phyloP scores from a whole-genome alignment of 768 basidiomycete species.

The Leccinum boreale region DNA sequence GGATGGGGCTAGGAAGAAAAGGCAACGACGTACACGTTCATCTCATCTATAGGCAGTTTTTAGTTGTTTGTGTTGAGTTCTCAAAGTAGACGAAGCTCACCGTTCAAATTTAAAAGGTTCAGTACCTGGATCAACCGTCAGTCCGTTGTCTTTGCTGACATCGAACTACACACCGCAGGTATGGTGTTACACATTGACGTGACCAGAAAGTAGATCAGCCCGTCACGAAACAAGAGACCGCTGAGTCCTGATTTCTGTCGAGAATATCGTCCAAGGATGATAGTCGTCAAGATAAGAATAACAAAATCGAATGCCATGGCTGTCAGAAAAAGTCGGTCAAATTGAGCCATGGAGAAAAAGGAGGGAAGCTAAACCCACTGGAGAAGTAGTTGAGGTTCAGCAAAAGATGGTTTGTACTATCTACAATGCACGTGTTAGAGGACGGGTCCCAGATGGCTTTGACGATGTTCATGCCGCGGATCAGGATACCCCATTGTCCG shows the following conservation, averaged over 20 bases:
- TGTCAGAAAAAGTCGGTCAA: conserved; percentile 20
- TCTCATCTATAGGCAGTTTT: conserved; percentile 16
- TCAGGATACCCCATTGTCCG: conserved; percentile 64
- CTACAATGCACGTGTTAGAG: conserved; percentile 46
- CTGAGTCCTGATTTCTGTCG: conserved; percentile 58
- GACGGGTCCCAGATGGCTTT: conserved; percentile 48
- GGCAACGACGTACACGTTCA: conserved; percentile 22
- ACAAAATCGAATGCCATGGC: conserved; percentile 70
- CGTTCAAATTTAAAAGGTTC: conserved; percentile 25
- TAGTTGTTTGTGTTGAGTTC: background rate
- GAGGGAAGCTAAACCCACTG: conserved; percentile 43
- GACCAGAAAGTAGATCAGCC: conserved; percentile 65
- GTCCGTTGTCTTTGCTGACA: background rate
- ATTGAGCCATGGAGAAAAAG: background rate
- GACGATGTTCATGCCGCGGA: conserved; percentile 67
- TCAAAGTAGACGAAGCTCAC: conserved; percentile 8
- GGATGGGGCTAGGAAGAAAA: background rate
- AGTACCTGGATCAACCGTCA: conserved; percentile 17
- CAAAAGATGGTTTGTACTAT: conserved; percentile 49
- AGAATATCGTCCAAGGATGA: conserved; percentile 44
- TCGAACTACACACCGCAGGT: conserved; percentile 50
- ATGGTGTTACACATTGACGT: conserved; percentile 64
- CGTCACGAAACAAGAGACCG: conserved; percentile 69
- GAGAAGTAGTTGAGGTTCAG: conserved; percentile 68
- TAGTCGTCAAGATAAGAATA: conserved; percentile 53